Evolutionary conservation across 2,329 filamentous ascomycete species (phyloP), one percentile per base, ranked within the genome.

Genomic region (Neofusicoccum parvum): DNA sequence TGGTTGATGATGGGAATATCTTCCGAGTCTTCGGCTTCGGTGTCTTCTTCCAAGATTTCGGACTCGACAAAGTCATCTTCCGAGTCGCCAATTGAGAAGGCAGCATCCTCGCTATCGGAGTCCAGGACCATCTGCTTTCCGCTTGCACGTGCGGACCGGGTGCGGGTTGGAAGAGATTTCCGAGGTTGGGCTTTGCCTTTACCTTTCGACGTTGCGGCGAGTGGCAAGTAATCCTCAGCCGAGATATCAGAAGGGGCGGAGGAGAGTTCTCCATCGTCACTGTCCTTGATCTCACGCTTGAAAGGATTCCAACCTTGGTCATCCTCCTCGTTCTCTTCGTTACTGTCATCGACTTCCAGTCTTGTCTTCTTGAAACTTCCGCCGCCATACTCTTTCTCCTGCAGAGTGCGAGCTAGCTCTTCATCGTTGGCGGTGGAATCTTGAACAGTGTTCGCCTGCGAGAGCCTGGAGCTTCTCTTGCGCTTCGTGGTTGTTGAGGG

Each of bases 341-440:
- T 48, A 17, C 48, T 65, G 14, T 62, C 54, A 36, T 36, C 46
- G 23, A 60, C 20, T 37, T 65, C 66, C 34, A 69, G 64, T 69
- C 77, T 79, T 48, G 68, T 75, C 67, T 79, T 79, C 70, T 81
- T 81, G 5, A 66, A 67, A 11, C 67, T 72, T 10, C 72, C 69
- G 23, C 73, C 69, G 11, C 75, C 74, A 63, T 85, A 85, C 68
- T 86, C 83, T 69, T 87, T 81, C 36, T 84, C 78, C 70, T 90
- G 88, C 60, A 90, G 77, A 48, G 78, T 78, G 50, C 81, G 77
- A 39, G 88, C 88, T 45, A 90, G 74, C 51, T 83, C 80, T 12
- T 82, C 85, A 73, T 86, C 84, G 2, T 73, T 69, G 5, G 74
- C 74, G 23, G 78, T 74, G 70, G 78, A 77, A 65, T 67, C 17